Percentiles rank a stretch among this genome's conserved stretches.
phyloP scores from a whole-genome alignment of 2,329 filamentous ascomycete genomes.

The Pyricularia pennisetigena region DNA sequence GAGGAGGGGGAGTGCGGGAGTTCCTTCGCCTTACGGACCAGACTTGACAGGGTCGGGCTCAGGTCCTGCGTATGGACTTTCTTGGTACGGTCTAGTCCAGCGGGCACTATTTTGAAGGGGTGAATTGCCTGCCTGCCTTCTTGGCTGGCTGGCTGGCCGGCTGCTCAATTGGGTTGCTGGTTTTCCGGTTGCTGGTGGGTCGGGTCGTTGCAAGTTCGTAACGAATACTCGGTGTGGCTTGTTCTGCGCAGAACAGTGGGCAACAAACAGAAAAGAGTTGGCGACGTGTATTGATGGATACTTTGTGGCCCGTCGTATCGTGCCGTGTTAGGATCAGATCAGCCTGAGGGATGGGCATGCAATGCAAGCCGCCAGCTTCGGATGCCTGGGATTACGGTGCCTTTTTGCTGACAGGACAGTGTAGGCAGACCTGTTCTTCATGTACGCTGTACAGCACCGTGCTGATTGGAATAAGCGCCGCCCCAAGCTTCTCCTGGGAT shows the following conservation, averaged over 20 bases:
- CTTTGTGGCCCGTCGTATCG: neutral
- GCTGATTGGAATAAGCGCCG: neutral
- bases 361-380: neutral
- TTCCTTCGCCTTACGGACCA: neutral
- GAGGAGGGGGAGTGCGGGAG: neutral
- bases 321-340: neutral
- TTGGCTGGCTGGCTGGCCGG: too few species aligned
- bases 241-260: neutral
- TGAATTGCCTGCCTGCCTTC: neutral
- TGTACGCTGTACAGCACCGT: neutral
- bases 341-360: neutral
- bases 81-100: neutral
- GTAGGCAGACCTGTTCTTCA: neutral
- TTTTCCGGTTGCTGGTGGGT: neutral
- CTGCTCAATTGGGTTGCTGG: neutral
- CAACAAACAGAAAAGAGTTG: neutral
- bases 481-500: neutral
- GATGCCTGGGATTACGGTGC: neutral
- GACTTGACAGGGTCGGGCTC: neutral
- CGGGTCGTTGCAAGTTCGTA: neutral
- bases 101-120: neutral
- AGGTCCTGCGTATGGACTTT: neutral
- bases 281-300: neutral
- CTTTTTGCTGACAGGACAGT: neutral
- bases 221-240: neutral